Conservation (phyloP, 1,284 basidiomycete genomes). For the Mycosarcoma mackinlayi region DNA sequence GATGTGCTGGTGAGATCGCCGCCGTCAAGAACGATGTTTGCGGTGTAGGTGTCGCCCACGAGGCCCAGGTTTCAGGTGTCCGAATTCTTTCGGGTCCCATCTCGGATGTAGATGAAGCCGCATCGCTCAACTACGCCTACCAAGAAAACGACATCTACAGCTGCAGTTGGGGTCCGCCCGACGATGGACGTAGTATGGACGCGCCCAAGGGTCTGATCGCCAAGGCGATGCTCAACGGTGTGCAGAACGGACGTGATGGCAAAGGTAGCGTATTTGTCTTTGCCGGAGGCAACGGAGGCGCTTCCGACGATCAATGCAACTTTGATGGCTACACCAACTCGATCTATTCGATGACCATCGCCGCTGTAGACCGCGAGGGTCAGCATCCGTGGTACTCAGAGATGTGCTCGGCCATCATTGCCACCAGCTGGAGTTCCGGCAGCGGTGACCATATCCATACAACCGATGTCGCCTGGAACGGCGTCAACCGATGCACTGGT, state of each 20-base stretch:
- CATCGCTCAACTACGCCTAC: constrained; percentile 91
- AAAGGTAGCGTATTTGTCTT: constrained; percentile 97
- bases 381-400: constrained; percentile 97
- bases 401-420: constrained; percentile 93
- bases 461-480: constrained; percentile 78
- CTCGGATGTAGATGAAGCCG: constrained; percentile 96
- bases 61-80: constrained; percentile 89
- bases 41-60: constrained; percentile 92
- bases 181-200: constrained; percentile 95
- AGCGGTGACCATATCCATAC: constrained; percentile 83
- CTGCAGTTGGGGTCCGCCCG: constrained; percentile 98
- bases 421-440: constrained; percentile 96
- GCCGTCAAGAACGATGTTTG: constrained; percentile 95
- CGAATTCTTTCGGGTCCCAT: constrained; percentile 97
- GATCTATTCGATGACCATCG: constrained; percentile 95
- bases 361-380: constrained; percentile 90
- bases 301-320: constrained; percentile 94
- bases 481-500: constrained; percentile 83
- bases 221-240: constrained; percentile 93
- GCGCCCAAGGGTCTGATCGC: constrained; percentile 90
- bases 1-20: constrained; percentile 98
- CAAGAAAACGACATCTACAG: constrained; percentile 93
- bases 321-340: constrained; percentile 99
- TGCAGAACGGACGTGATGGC: constrained; percentile 87
- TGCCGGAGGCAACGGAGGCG: constrained; percentile 95